phyloP scores from a whole-genome alignment of 805 yeast genomes.

The Metschnikowia hibisci region DNA sequence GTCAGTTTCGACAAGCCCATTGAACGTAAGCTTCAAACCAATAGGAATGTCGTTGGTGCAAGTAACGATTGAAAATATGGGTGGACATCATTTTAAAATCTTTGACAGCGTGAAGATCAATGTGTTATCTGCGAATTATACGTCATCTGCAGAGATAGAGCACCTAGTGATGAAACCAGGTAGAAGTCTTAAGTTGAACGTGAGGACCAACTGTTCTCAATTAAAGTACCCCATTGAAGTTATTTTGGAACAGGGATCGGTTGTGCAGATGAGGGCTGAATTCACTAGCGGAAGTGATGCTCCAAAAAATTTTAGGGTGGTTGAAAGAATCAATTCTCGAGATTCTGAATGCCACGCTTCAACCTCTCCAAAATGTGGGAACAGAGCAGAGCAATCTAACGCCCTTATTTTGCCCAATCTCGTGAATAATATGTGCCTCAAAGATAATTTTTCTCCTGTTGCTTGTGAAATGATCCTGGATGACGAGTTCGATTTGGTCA shows the following conservation, averaged over 20 bases:
- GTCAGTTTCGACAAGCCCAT: not conserved
- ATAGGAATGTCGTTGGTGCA: constrained; percentile 32
- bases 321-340: too few relatives aligned
- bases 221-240: constrained; percentile 33
- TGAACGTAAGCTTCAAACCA: constrained; percentile 15
- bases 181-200: constrained; percentile 31
- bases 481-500: constrained; percentile 34
- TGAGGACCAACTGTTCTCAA: constrained; percentile 28
- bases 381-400: not conserved
- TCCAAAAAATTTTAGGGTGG: too few relatives aligned
- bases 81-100: constrained; percentile 25
- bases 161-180: constrained; percentile 32
- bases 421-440: too few relatives aligned
- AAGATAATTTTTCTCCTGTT: not conserved
- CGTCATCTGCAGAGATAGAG: constrained; percentile 26
- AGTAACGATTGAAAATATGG: constrained; percentile 28
- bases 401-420: constrained; percentile 1
- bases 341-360: too few relatives aligned
- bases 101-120: constrained; percentile 25
- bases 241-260: constrained; percentile 20
- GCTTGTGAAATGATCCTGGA: constrained; percentile 5
- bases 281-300: too few relatives aligned
- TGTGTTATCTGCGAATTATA: constrained; percentile 25
- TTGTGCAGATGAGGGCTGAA: not conserved
- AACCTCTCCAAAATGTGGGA: too few relatives aligned